Evolutionary conservation across 345 rosid genomes (phyloP).

Genomic region (Brassica nigra): DNA sequence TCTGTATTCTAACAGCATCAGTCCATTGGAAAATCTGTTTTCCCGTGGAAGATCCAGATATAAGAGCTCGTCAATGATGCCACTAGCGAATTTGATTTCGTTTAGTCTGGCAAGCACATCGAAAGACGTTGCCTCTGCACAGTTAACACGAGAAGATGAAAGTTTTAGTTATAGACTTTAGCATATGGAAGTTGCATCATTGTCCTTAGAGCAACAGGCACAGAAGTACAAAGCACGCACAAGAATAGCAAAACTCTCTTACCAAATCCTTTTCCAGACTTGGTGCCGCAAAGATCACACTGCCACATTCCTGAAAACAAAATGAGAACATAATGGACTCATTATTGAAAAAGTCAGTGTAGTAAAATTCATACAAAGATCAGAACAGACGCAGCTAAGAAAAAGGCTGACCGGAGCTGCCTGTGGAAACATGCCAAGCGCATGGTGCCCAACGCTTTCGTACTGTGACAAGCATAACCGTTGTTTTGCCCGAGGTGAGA

Average conservation of each 20-base stretch:
- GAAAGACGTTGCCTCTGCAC: slow-evolving; percentile 86
- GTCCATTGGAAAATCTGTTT: slow-evolving; percentile 68
- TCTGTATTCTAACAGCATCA: slow-evolving; percentile 85
- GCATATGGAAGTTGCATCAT: neutral
- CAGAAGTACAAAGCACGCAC: neutral
- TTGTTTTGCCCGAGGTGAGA: slow-evolving; percentile 93
- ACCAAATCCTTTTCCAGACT: slow-evolving; percentile 47
- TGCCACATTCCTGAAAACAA: slow-evolving; percentile 43
- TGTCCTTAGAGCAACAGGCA: neutral
- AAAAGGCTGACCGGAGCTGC: slow-evolving; percentile 77
- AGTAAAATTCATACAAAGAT: too few relatives aligned
- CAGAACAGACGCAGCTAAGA: neutral
- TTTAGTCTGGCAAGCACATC: slow-evolving; percentile 92
- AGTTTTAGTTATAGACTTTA: slow-evolving; percentile 33
- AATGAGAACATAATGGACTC: neutral
- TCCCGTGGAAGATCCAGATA: slow-evolving; percentile 89
- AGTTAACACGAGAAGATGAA: slow-evolving; percentile 11
- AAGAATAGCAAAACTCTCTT: slow-evolving; percentile 14
- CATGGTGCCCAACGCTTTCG: slow-evolving; percentile 54
- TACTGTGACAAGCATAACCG: slow-evolving; percentile 88
- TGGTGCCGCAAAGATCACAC: slow-evolving; percentile 44
- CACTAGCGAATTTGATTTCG: slow-evolving; percentile 96
- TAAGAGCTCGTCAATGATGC: slow-evolving; percentile 90
- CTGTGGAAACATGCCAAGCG: slow-evolving; percentile 71
- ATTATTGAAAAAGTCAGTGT: neutral